Evolutionary conservation across 768 basidiomycete species (phyloP), one percentile per base, ranked within the genome.

Genomic region (Solioccasus polychromus): DNA sequence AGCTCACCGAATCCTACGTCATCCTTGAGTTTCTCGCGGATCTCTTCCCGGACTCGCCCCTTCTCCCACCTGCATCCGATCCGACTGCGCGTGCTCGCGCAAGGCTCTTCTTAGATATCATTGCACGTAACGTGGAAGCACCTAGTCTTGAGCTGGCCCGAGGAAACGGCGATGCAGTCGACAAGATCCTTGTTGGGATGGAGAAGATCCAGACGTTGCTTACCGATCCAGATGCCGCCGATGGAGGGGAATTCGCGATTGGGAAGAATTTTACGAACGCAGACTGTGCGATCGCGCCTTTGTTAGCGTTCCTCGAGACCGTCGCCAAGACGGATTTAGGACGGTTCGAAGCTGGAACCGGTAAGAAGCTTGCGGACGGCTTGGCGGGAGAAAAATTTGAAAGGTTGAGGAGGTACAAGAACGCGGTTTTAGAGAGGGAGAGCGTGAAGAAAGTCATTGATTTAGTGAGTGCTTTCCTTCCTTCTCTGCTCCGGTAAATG

Each of bases 1-100:
- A 84, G 62, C 54, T 85, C 55, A 74, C 80, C 9, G 84, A 86
- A 55, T 85, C 82, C 2, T 71, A 73, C 29, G 71, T 84, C 20
- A 74, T 85, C 47, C 68, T 85, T 46, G 80, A 85, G 59, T 79
- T 86, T 63, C 59, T 85, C 44, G 81, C 80, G 8, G 83, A 85
- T 54, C 58, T 83, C 30, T 76, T 68, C 58, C 74, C 75, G 1
- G 52, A 68, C 24, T 69, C 74, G 2, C 18, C 39, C 28, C 68
- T 83, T 39, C 73, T 80, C 9, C 83, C 83, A 2, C 52, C 53
- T 1, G 17, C 15, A 1, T 60, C 66, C 5, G 75, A 81, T 55
- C 77, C 80, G 3, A 68, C 80, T 25, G 53, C 53, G 4, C 77
- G 80, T 24, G 83, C 84, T 14, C 70, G 73, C 45, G 77, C 69